Percentiles rank a stretch among this genome's conserved stretches.
phyloP scores from a whole-genome alignment of 2,329 filamentous ascomycete species.

The Taxawa tesnikishii region DNA sequence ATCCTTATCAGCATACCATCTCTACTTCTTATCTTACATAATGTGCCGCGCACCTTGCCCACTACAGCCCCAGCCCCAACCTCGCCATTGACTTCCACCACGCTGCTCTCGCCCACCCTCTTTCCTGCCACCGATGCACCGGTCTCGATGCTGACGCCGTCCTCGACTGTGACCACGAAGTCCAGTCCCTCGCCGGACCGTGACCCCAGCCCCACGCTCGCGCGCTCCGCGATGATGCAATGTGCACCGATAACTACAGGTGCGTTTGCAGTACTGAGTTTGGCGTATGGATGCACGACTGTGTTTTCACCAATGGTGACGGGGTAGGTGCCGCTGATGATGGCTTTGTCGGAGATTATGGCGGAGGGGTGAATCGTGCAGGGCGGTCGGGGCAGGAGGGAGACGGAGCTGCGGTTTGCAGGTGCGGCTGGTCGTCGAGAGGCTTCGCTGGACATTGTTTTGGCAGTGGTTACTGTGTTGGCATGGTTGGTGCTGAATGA shows the following conservation, averaged over 20 bases:
- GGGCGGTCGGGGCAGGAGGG: constrained; percentile 19
- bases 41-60: constrained; percentile 30
- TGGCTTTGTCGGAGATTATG: constrained; percentile 35
- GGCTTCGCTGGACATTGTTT: constrained; percentile 1
- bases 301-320: constrained; percentile 68
- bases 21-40: no score
- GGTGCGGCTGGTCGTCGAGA: neutral
- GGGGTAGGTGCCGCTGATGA: constrained; percentile 56
- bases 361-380: constrained; percentile 32
- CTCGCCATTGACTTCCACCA: constrained; percentile 17
- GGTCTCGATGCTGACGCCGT: constrained; percentile 31
- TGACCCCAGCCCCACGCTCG: constrained; percentile 19
- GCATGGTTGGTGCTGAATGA: constrained; percentile 1
- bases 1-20: no score
- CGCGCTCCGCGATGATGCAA: constrained; percentile 66
- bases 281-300: constrained; percentile 75
- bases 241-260: constrained; percentile 30
- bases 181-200: constrained; percentile 11
- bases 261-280: constrained; percentile 27
- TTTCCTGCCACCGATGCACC: constrained; percentile 25
- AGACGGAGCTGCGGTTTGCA: neutral
- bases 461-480: no score
- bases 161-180: constrained; percentile 23
- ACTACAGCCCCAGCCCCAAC: constrained; percentile 27
- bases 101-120: constrained; percentile 16